Evolutionary conservation across 2,329 filamentous ascomycete genomes (phyloP), one percentile per base, ranked within the genome.

Genomic region (Eutypella sp.): DNA sequence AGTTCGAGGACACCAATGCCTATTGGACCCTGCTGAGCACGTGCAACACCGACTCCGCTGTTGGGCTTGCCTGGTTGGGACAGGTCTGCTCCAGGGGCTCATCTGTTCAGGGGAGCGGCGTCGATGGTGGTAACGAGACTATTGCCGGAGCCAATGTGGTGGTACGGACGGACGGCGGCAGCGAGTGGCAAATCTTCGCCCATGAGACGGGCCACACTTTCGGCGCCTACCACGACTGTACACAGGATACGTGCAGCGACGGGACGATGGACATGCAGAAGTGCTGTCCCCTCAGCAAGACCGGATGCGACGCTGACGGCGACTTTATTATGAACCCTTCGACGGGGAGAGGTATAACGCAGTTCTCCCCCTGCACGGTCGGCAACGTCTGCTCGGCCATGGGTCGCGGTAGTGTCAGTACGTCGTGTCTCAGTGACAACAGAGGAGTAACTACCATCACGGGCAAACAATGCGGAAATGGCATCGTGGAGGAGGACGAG

Each of bases 261-360:
- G 74, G 79, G 18, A 79, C 80, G 31, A 65, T 65, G 6, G 62
- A 64, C 9, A 67, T 63, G 45, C 75, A 75, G 55, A 68, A 77
- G 57, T 99, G 93, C 66, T 99, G 93, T 57, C 93, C 91, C 0
- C 72, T 96, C 7, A 86, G 75, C 55, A 59, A 71, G 8, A 64
- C 50, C 36, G 75, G 70, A 0, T 99, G 93, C 65, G 75, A 95
- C 65, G 93, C 93, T 19, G 71, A 75, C 36, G 84, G 80, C n/a
- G 67, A 76, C 48, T 99, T 82, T 68, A 90, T 99, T 67, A 99
- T 99, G 93, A 97, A 97, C 63, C 93, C 93, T 0, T 93, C 87
- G 10, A 93, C 92, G 1, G 79, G 77, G 11, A 64, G 73, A 8
- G 79, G 81, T 46, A 89, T 96, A 62, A 85, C 77, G 1, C 71